Base-by-base conservation (phyloP, 2,329 filamentous ascomycete genomes). In the Paraconiothyrium sp. region DNA sequence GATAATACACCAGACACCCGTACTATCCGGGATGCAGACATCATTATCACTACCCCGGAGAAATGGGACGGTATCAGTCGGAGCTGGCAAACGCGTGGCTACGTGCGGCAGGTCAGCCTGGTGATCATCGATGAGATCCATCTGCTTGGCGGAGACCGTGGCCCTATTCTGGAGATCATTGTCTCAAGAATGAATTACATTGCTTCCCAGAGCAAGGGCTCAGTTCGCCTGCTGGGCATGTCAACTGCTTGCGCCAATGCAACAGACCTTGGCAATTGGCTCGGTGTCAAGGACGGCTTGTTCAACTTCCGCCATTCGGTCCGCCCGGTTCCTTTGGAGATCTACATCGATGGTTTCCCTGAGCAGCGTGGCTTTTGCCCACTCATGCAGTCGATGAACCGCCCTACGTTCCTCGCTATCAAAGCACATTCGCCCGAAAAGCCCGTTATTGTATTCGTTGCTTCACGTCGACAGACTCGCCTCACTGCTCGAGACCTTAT, bases 61-160 rank as follows among this genome's bases (percentile, higher is more conserved):
- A 99, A 99, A 78, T 99, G 95, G 95, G 96, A 99, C 76, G 96
- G 96, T 87, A 98, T 99, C 69, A 97, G 93, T 71, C 92, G 95
- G 86, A 97, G 92, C 74, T 99, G 96, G 95, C 94, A 98, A 78
- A 98, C 94, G 5, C 91, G 95, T 88, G 92, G 92, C 63, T 99
- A 99, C 69, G 95, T 99, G 44, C 89, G 93, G 56, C 91, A 97
- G 79, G 95, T 99, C 62, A 94, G 93, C 63, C 83, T 99, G 16
- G 95, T 99, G 56, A 97, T 99, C 64, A 99, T 99, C 68, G 95
- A 99, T 73, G 95, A 99, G 81, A 99, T 99, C 60, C 95, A 99
- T 80, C 83, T 99, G 32, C 86, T 99, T n/a, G 96, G 95, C 32
- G 93, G 95, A 62, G 95, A 99, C 73, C 91, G 95, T 79, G 95